Conservation (phyloP, 331 rosid species). For the Cydonia oblonga region DNA sequence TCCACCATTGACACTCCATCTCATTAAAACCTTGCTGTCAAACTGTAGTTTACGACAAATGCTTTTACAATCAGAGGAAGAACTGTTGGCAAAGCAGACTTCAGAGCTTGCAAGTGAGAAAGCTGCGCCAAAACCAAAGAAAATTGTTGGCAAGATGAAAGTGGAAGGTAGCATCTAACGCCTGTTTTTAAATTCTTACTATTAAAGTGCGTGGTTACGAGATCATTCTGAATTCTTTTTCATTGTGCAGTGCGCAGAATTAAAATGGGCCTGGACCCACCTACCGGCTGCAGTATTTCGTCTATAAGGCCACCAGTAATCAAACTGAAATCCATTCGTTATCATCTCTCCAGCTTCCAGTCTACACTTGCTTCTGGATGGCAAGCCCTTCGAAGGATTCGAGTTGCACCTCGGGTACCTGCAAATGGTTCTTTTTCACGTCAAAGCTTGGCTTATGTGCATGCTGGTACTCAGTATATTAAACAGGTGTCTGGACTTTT, state of each 20-base stretch:
- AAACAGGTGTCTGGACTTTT: conserved; percentile 89
- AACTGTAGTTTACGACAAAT: conserved; percentile 65
- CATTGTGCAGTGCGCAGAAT: conserved; percentile 71
- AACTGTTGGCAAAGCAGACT: conserved; percentile 62
- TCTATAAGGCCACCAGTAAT: conserved; percentile 41
- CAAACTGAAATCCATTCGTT: conserved; percentile 45
- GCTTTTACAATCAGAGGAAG: conserved; percentile 88
- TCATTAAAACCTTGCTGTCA: not conserved
- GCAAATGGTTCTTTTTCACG: conserved; percentile 67
- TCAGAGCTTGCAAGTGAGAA: conserved; percentile 70
- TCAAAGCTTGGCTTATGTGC: conserved; percentile 86
- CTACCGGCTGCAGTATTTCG: conserved; percentile 77
- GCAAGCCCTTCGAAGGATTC: conserved; percentile 55
- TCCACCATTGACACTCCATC: not conserved
- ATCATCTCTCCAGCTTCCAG: conserved; percentile 52
- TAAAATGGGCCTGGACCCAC: conserved; percentile 68
- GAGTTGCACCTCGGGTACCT: conserved; percentile 54
- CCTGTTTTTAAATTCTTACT: not conserved
- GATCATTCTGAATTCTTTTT: conserved; percentile 10
- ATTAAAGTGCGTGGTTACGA: conserved; percentile 8
- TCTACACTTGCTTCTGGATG: conserved; percentile 69
- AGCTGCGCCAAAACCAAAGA: conserved; percentile 77
- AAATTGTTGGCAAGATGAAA: conserved; percentile 83
- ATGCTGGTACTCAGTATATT: conserved; percentile 80
- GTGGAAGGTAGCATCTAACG: conserved; percentile 69